Percentiles rank a stretch among this genome's conserved stretches.
Conservation (phyloP, 2,329 filamentous ascomycete genomes). For the Penicillium verrucosum region DNA sequence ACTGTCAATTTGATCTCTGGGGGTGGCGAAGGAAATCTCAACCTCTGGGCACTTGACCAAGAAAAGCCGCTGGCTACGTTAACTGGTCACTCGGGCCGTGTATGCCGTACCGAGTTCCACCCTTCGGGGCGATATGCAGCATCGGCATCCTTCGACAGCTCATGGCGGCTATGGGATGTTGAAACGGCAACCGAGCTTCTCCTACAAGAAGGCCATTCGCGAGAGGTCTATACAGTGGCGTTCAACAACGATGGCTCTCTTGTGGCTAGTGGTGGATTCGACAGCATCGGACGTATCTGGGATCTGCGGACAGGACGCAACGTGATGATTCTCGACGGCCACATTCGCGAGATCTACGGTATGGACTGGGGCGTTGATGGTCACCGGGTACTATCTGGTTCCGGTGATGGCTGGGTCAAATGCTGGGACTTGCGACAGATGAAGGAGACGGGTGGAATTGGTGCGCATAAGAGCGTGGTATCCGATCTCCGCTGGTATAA, state of each 20-base stretch:
- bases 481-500: conserved; percentile 94
- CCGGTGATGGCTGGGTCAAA: conserved; percentile 92
- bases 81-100: conserved; percentile 77
- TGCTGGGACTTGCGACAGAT: conserved; percentile 97
- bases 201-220: conserved; percentile 89
- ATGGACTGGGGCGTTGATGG: conserved; percentile 91
- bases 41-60: conserved; percentile 84
- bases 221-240: conserved; percentile 83
- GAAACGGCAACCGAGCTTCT: conserved; percentile 78
- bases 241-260: conserved; percentile 92
- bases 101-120: conserved; percentile 91
- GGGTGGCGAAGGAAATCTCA: conserved; percentile 80
- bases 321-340: conserved; percentile 90
- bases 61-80: conserved; percentile 82
- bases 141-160: conserved; percentile 92
- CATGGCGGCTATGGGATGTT: conserved; percentile 95
- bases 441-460: conserved; percentile 75
- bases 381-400: conserved; percentile 86
- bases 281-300: conserved; percentile 94
- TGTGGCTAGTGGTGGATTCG: conserved; percentile 84
- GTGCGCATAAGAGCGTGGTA: conserved; percentile 86
- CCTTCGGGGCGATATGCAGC: conserved; percentile 86
- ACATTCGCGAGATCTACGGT: conserved; percentile 89
- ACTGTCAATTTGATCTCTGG: conserved; percentile 84
- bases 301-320: conserved; percentile 88